phyloP scores from a whole-genome alignment of 1,139 yeast species.

The Taphrina flavorubra region DNA sequence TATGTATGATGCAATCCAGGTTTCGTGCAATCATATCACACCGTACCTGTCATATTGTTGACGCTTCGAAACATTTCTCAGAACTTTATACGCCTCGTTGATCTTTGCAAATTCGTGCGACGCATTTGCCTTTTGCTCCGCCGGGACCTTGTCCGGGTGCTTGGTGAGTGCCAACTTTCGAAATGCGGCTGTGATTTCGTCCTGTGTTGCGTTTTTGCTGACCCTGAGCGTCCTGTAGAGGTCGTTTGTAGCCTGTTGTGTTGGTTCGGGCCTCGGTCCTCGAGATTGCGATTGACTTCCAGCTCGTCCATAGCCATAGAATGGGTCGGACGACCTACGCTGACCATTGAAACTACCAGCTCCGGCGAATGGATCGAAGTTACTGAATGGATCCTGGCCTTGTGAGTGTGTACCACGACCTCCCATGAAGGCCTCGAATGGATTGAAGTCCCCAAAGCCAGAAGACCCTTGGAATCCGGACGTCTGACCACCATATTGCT shows the following conservation, averaged over 20 bases:
- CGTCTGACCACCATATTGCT: constrained; percentile 12
- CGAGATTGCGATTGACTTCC: constrained; percentile 22
- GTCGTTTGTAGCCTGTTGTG: constrained; percentile 56
- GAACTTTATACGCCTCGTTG: constrained; percentile 75
- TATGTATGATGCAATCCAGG: not conserved
- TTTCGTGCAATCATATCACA: not conserved
- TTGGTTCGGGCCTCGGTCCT: not conserved
- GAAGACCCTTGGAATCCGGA: constrained; percentile 18
- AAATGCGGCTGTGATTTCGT: constrained; percentile 72
- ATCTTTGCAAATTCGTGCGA: constrained; percentile 66
- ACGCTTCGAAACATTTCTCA: constrained; percentile 48
- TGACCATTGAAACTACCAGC: constrained; percentile 31
- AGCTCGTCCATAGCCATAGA: constrained; percentile 32
- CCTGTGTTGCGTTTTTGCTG: constrained; percentile 61
- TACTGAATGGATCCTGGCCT: constrained; percentile 13
- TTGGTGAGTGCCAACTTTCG: constrained; percentile 68
- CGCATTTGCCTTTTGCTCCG: constrained; percentile 53
- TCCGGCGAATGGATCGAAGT: constrained; percentile 24
- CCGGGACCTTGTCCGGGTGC: constrained; percentile 79
- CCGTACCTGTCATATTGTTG: constrained; percentile 37
- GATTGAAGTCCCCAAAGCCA: constrained; percentile 32
- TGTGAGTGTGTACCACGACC: constrained; percentile 1
- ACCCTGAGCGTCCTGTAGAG: constrained; percentile 80
- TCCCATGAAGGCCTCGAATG: constrained; percentile 38
- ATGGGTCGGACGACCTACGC: constrained; percentile 27